phyloP scores from a whole-genome alignment of 2,329 filamentous ascomycete genomes.

The Aspergillus puulaauensis region DNA sequence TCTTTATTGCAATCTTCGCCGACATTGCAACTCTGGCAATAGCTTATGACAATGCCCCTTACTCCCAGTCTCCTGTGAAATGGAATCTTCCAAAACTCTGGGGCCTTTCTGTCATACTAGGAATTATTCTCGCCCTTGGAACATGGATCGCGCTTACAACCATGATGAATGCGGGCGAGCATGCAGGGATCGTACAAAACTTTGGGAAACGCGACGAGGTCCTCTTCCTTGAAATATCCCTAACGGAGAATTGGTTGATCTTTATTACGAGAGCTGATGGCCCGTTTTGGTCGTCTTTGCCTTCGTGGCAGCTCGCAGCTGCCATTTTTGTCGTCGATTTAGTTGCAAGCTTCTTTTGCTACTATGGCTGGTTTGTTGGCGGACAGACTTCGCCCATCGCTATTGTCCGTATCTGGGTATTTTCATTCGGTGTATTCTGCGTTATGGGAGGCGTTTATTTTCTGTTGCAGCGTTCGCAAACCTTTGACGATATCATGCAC shows the following conservation, averaged over 20 bases:
- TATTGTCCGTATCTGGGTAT: conserved; percentile 86
- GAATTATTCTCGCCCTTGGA: conserved; percentile 75
- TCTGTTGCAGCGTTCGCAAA: conserved; percentile 74
- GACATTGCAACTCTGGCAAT: conserved; percentile 91
- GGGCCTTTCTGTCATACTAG: conserved; percentile 86
- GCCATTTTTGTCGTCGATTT: conserved; percentile 65
- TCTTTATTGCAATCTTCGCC: conserved; percentile 93
- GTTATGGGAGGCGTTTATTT: conserved; percentile 77
- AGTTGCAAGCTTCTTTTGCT: conserved; percentile 78
- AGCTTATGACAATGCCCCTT: conserved; percentile 89
- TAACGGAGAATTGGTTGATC: conserved; percentile 95
- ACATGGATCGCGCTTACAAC: conserved; percentile 89
- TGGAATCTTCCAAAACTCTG: conserved; percentile 94
- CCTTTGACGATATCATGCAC: conserved; percentile 92
- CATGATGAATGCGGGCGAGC: conserved; percentile 66
- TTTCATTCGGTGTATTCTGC: conserved; percentile 86
- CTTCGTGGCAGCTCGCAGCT: conserved; percentile 67
- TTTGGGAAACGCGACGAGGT: conserved; percentile 78
- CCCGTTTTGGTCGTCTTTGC: conserved; percentile 86
- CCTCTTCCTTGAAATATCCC: conserved; percentile 84
- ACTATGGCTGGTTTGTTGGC: conserved; percentile 79
- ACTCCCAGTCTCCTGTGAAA: conserved; percentile 82
- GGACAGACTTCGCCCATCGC: conserved; percentile 74
- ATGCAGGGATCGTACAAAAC: conserved; percentile 87
- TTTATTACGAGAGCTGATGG: conserved; percentile 94